phyloP scores from a whole-genome alignment of 169 alveolate species.

The Plasmodium gaboni region DNA sequence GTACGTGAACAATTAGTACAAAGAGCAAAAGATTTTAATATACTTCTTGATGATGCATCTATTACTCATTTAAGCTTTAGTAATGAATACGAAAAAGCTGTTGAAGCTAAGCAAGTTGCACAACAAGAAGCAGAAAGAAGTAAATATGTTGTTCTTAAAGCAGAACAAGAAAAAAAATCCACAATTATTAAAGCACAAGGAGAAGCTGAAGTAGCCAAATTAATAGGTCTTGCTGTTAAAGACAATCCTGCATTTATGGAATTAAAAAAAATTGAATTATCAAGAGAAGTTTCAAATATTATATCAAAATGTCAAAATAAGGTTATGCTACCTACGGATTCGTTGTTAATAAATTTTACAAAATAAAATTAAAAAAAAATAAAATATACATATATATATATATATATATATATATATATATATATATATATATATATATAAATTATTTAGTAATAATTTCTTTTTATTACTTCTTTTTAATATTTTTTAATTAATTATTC shows the following conservation, averaged over 20 bases:
- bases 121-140: slow-evolving; percentile 98
- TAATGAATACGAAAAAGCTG: slow-evolving; percentile 95
- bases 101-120: slow-evolving; percentile 98
- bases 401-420: neutral
- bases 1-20: slow-evolving; percentile 94
- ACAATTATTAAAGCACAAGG: slow-evolving; percentile 98
- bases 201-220: slow-evolving; percentile 95
- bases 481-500: neutral
- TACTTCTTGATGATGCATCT: slow-evolving; percentile 96
- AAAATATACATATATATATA: slow-evolving; percentile 5
- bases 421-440: neutral
- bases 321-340: slow-evolving; percentile 82
- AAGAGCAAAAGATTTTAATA: slow-evolving; percentile 96
- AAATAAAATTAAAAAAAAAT: slow-evolving; percentile 22
- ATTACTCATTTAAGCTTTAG: slow-evolving; percentile 94
- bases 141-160: slow-evolving; percentile 95
- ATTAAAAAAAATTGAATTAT: slow-evolving; percentile 95
- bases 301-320: slow-evolving; percentile 92
- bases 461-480: neutral
- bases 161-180: slow-evolving; percentile 95
- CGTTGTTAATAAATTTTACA: slow-evolving; percentile 77
- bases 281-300: slow-evolving; percentile 94
- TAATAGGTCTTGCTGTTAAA: slow-evolving; percentile 89
- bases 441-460: neutral
- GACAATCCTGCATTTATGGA: slow-evolving; percentile 94